Conservation (phyloP, 345 rosid genomes). For the Citrus hindsii region DNA sequence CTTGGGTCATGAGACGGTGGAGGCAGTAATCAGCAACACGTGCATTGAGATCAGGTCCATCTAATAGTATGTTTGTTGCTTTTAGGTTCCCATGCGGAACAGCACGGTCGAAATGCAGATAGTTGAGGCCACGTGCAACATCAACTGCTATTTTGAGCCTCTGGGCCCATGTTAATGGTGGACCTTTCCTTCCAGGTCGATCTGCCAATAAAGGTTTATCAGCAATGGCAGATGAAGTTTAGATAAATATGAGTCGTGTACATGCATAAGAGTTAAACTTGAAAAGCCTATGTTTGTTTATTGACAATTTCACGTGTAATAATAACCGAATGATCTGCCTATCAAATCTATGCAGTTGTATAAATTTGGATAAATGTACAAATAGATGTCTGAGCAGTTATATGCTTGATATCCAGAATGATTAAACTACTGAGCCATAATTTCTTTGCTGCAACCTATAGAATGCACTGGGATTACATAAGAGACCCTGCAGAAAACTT, state of each 20-base stretch:
- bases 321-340: not conserved
- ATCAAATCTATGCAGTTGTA: not conserved
- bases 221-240: constrained; percentile 1
- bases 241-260: not conserved
- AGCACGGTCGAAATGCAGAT: constrained; percentile 96
- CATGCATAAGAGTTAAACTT: not conserved
- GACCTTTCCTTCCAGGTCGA: constrained; percentile 93
- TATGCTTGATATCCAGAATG: not conserved
- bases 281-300: not conserved
- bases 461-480: not conserved
- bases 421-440: not conserved
- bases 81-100: constrained; percentile 96
- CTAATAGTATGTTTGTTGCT: constrained; percentile 78
- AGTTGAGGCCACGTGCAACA: constrained; percentile 98
- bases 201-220: constrained; percentile 41
- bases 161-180: constrained; percentile 75
- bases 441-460: not conserved
- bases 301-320: not conserved
- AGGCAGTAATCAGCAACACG: constrained; percentile 96
- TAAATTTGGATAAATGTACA: not conserved
- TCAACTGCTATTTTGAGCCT: constrained; percentile 91
- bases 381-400: not conserved
- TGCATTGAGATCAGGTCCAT: constrained; percentile 89
- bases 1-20: constrained; percentile 94
- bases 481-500: not conserved